Evolutionary conservation across 2,329 filamentous ascomycete genomes (phyloP), one percentile per base, ranked within the genome.

Genomic region (Stylonectria norvegica): DNA sequence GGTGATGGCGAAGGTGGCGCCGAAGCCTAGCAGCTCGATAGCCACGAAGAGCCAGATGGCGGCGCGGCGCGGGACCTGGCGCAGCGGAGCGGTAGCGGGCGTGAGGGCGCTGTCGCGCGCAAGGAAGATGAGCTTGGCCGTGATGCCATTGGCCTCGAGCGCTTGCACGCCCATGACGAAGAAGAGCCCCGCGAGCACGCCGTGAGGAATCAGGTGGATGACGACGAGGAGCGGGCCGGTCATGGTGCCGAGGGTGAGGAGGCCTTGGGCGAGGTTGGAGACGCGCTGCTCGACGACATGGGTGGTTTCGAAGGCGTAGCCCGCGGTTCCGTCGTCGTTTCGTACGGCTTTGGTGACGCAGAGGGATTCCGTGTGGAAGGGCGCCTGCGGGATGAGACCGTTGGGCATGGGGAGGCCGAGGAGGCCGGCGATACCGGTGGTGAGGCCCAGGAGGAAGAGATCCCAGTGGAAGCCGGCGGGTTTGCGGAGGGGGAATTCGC

Each of bases 381-480:
- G 86, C 0, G 86, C 86, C 65, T 91, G 86, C 0, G 86, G 86
- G 50, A 91, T 90, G 19, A 91, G 78, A 20, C 86, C 86, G 60
- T 91, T 91, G 36, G 87, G 87, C 51, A 88, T 88, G 1, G 86
- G 87, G 9, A 91, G 74, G 12, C 87, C 86, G 11, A 91, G 71
- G 18, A 91, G 71, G 9, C 86, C 86, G 3, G 85, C 83, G 2
- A 90, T 66, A 35, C 83, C 85, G 0, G 86, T 90, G 1, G 86
- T 90, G 19, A 88, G 68, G 4, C 87, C 87, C 1, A 91, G 79
- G 20, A 91, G 78, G 66, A 89, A 90, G 27, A 91, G 63, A 54
- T 91, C 86, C 86, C 86, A 91, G 65, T 91, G 86, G 58, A 91
- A 91, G 11, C 86, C 86, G 31, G 86, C 85, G 3, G 87, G 86